Percentiles rank a stretch among this genome's conserved stretches.
These are phyloP conservation scores for Meyerozyma elateridarum DNA, from an alignment of 1,139 yeast genomes.

Conservation along the genomic window DNA sequence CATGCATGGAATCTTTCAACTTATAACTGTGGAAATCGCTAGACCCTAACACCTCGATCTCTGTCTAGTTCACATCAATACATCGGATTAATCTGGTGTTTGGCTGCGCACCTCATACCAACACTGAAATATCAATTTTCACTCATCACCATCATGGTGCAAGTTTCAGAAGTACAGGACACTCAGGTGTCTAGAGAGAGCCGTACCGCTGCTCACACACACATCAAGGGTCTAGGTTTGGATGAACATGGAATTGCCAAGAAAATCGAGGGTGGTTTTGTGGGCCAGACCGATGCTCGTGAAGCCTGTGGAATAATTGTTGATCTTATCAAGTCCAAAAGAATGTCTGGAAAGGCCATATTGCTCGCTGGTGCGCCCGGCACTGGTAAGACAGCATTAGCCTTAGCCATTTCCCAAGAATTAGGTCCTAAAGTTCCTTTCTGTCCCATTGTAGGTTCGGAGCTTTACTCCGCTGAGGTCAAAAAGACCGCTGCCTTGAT, in stretches of 20 bases:
- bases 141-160: slow-evolving; percentile 51
- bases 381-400: slow-evolving; percentile 96
- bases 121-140: background rate
- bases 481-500: slow-evolving; percentile 94
- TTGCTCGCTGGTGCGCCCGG: slow-evolving; percentile 97
- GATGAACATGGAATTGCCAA: slow-evolving; percentile 89
- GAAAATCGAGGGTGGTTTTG: slow-evolving; percentile 87
- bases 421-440: slow-evolving; percentile 98
- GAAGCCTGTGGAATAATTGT: slow-evolving; percentile 97
- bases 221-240: slow-evolving; percentile 90
- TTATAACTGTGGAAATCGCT: too few relatives aligned
- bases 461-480: slow-evolving; percentile 93
- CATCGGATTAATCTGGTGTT: too few relatives aligned
- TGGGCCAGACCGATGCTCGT: slow-evolving; percentile 91
- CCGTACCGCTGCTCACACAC: slow-evolving; percentile 96
- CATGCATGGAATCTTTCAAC: too few relatives aligned
- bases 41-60: too few relatives aligned
- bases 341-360: slow-evolving; percentile 95
- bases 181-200: slow-evolving; percentile 48
- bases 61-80: too few relatives aligned
- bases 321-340: slow-evolving; percentile 87
- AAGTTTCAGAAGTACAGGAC: slow-evolving; percentile 78
- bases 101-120: too few relatives aligned
- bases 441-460: slow-evolving; percentile 96
- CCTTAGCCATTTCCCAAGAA: slow-evolving; percentile 93